phyloP scores from a whole-genome alignment of 129 eudicot species.

The Glebionis coronaria region DNA sequence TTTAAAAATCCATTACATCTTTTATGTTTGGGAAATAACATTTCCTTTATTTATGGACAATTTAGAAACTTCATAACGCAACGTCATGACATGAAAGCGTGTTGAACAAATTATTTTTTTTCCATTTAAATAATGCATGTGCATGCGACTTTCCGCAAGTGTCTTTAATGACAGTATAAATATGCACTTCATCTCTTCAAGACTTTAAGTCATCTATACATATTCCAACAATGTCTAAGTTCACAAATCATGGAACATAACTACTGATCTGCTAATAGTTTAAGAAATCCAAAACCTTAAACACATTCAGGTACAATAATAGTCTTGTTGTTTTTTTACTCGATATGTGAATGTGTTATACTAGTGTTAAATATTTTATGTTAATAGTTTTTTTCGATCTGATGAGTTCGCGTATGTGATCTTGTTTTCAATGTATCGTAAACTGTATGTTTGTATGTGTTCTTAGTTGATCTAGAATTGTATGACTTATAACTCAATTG shows the following conservation, averaged over 20 bases:
- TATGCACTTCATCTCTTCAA: too few species aligned
- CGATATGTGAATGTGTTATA: neutral
- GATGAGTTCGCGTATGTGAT: conserved; percentile 1
- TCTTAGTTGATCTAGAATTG: neutral
- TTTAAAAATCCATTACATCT: too few species aligned
- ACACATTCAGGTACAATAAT: neutral
- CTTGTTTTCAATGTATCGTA: conserved; percentile 6
- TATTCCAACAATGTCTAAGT: neutral
- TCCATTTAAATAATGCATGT: too few species aligned
- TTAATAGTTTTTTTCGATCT: neutral
- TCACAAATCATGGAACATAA: conserved; percentile 14
- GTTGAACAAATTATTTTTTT: too few species aligned
- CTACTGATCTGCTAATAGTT: conserved; percentile 1
- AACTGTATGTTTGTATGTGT: neutral
- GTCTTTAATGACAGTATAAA: too few species aligned
- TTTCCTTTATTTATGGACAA: too few species aligned
- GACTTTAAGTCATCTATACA: too few species aligned
- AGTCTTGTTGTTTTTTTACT: neutral
- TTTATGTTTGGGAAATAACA: too few species aligned
- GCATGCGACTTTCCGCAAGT: too few species aligned
- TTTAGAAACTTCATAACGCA: too few species aligned
- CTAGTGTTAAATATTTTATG: neutral
- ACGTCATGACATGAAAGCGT: too few species aligned
- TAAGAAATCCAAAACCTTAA: neutral
- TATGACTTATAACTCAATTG: too few species aligned